Conservation (phyloP, 208 protist species). For the Crithidia mellificae region DNA sequence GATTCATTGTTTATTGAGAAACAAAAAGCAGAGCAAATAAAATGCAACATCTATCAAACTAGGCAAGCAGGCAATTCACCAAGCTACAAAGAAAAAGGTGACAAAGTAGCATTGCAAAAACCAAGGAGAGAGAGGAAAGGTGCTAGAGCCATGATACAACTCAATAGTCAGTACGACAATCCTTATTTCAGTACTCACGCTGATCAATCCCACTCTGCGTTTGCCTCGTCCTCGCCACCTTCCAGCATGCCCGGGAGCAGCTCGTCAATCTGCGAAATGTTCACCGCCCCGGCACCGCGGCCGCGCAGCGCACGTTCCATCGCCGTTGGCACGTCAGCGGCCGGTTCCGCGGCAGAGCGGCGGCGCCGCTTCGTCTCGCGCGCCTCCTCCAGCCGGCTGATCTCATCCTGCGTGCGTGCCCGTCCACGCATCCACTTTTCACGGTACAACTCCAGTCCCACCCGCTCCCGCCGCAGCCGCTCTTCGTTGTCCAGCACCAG, state of each 20-base stretch:
- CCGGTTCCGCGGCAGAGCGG: constrained; percentile 47
- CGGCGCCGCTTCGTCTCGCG: constrained; percentile 54
- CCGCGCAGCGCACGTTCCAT: constrained; percentile 67
- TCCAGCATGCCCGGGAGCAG: constrained; percentile 71
- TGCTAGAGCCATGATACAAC: too few species aligned
- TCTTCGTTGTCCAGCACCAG: constrained; percentile 87
- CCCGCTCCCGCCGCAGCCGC: constrained; percentile 68
- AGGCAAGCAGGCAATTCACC: too few species aligned
- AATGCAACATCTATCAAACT: too few species aligned
- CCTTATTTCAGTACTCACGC: neutral
- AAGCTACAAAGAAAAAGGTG: too few species aligned
- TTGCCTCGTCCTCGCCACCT: constrained; percentile 41
- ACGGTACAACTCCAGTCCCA: constrained; percentile 69
- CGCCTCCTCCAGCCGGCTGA: constrained; percentile 55
- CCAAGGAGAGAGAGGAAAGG: too few species aligned
- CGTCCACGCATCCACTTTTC: constrained; percentile 72
- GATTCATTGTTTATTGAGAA: too few species aligned
- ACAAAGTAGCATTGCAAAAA: too few species aligned
- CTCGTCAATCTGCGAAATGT: constrained; percentile 77
- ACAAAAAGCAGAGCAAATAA: neutral
- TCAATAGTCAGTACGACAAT: too few species aligned
- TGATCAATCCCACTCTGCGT: constrained; percentile 67
- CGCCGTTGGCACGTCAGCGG: constrained; percentile 50
- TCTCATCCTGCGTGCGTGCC: constrained; percentile 71
- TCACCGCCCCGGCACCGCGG: constrained; percentile 60